Evolutionary conservation across 805 yeast species (phyloP), one percentile per base, ranked within the genome.

Genomic region (Sungouiozyma ichnusensis): DNA sequence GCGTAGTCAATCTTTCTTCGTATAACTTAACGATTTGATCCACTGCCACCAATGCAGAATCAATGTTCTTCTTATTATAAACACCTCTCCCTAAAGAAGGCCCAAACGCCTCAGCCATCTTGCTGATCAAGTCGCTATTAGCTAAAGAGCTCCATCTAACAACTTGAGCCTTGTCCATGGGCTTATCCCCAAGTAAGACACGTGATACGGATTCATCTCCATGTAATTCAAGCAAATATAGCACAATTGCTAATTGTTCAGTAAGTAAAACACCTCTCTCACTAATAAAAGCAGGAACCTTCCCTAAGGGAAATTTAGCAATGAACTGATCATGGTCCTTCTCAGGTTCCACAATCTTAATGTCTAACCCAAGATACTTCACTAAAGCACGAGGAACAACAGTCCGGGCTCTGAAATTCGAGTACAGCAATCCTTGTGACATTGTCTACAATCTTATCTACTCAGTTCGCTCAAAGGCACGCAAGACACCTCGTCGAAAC

Each of bases 131-230:
- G 54, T 88, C 95, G 53, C 74, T 55, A 72, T 81, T 85, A 62
- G 78, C 71, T 52, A 84, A 67, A 2, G 95, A 84, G 62, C 79
- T 55, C 94, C 94, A 87, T 67, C 71, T 78, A 53, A 87, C 62
- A 55, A 86, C 69, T 37, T 50, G 51, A 24, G 58, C 50, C 42
- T 45, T 51, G 49, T 74, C 64, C 35, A 48, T 47, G 14, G 44
- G 41, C 11, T 48, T 46, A 2, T 46, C 43, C 56, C 96, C 97
- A 50, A 77, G 67, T 50, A 81, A 71, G 51, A 65, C 66, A 42
- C 64, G 56, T 45, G 59, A 54, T 14, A 54, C 40, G 60, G 67
- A 54, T 45, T 61, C 62, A 32, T 63, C 65, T 17, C 59, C 53
- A 31, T 64, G 54, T 3, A 67, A 54, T 41, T 56, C 51, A 39